Evolutionary conservation across 805 yeast genomes (phyloP).

Genomic region (Candida schatavii): DNA sequence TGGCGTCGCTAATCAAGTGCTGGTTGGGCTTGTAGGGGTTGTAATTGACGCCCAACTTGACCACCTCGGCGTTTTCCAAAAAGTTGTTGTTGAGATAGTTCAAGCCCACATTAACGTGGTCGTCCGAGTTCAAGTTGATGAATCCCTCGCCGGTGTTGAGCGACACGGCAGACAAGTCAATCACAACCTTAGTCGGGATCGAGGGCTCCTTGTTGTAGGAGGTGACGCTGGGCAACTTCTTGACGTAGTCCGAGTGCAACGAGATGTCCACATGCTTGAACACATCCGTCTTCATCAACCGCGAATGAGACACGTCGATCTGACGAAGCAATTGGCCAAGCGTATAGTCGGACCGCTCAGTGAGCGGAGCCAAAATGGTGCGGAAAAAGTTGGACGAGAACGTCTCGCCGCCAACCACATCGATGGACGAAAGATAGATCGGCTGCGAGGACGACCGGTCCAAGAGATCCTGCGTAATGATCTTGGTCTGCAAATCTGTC

Average conservation of each 20-base stretch:
- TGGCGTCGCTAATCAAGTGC: constrained; percentile 43
- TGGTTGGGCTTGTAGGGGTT: constrained; percentile 53
- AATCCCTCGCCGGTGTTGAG: constrained; percentile 33
- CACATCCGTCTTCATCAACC: constrained; percentile 43
- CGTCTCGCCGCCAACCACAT: constrained; percentile 41
- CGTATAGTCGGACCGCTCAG: constrained; percentile 40
- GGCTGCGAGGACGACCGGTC: constrained; percentile 31
- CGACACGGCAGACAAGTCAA: constrained; percentile 39
- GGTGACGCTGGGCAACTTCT: constrained; percentile 21
- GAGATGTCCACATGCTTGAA: constrained; percentile 40
- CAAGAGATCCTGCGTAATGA: constrained; percentile 30
- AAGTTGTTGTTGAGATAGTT: constrained; percentile 42
- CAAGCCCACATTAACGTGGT: constrained; percentile 33
- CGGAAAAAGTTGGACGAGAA: constrained; percentile 45
- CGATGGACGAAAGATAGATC: constrained; percentile 33
- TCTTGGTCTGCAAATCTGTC: constrained; percentile 13
- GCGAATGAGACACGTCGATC: constrained; percentile 29
- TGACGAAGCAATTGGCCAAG: constrained; percentile 38
- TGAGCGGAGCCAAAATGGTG: constrained; percentile 44
- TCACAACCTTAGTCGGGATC: constrained; percentile 44
- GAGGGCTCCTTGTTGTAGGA: constrained; percentile 37
- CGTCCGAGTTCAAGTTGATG: constrained; percentile 36
- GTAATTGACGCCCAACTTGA: constrained; percentile 48
- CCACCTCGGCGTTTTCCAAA: constrained; percentile 49
- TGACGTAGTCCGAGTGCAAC: constrained; percentile 39